phyloP scores from a whole-genome alignment of 768 basidiomycete genomes.

The Dioszegia hungarica region DNA sequence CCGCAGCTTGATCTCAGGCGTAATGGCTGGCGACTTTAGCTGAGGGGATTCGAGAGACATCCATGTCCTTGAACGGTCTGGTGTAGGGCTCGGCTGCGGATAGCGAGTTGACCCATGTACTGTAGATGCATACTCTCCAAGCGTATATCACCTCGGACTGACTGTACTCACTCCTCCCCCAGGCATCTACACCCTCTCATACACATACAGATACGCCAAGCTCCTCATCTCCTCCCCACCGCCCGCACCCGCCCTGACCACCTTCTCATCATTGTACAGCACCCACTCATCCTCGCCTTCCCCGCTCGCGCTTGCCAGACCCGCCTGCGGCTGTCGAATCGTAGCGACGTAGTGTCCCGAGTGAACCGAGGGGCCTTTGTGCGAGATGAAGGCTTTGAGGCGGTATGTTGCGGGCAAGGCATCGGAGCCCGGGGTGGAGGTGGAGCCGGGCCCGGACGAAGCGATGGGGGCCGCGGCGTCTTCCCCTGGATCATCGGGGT shows the following conservation, averaged over 20 bases:
- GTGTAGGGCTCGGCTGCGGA: no score
- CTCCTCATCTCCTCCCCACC: conserved; percentile 75
- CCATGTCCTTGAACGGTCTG: no score
- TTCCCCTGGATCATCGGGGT: conserved; percentile 80
- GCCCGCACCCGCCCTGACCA: conserved; percentile 77
- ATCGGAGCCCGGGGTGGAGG: conserved; percentile 54
- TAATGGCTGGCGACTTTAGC: no score
- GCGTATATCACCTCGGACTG: no score
- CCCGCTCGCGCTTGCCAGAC: conserved; percentile 57
- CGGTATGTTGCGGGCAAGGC: conserved; percentile 68
- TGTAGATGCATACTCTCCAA: no score
- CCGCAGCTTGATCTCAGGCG: no score
- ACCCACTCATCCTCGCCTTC: conserved; percentile 65
- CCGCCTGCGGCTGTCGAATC: conserved; percentile 73
- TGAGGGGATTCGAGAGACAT: no score
- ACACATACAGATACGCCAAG: conserved; percentile 90
- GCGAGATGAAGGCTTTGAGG: conserved; percentile 91
- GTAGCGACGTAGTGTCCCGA: conserved; percentile 54
- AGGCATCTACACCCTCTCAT: conserved; percentile 57
- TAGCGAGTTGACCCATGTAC: not conserved
- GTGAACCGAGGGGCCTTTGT: conserved; percentile 93
- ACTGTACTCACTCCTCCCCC: not conserved
- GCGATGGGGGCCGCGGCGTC: not conserved
- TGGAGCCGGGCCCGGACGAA: conserved; percentile 12
- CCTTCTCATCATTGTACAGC: conserved; percentile 94